Base-by-base conservation (phyloP, 2,329 filamentous ascomycete genomes). In the Grosmannia huntii region DNA sequence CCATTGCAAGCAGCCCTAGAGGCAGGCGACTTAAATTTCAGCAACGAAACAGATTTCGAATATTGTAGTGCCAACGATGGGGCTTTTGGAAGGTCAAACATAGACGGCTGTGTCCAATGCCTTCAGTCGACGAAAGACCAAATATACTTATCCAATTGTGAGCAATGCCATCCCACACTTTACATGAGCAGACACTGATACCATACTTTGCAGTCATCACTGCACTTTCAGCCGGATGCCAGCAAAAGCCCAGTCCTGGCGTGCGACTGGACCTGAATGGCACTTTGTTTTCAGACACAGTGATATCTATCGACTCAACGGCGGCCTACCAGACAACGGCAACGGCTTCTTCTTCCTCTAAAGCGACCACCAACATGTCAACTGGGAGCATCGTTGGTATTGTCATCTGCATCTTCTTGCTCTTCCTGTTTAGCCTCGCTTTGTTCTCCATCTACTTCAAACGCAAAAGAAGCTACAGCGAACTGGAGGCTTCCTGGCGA, bases 351-450 rank as follows among this genome's bases (percentile, higher is more conserved):
- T 14, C 63, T n/a, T 53, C 23, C 61, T 65, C 3, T 66, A 63
- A 4, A 64, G 5, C 31, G 31, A 64, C 11, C 44, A 19, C 57
- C 27, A 57, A 27, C 10, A 72, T 81, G 65, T 72, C 75, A 0
- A 72, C 73, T 0, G 75, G 76, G 2, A 75, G 76, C n/a, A 77
- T 81, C 19, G 75, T 76, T 0, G 80, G 79, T 21, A 82, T 83
- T 52, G 72, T 71, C 0, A 66, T 81, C 0, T 79, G 76, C 14
- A 73, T 71, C 7, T 69, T 70, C 0, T 67, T 78, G 0, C 64
- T 75, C 1, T 65, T 81, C 6, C 70, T 75, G 0, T 72, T 71
- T 2, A 62, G 31, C 31, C 68, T 0, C 72, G 66, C 2, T 69
- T 83, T 1, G 75, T 82, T 55, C 63, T 71, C 31, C 56, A 61